Base-by-base conservation (phyloP, 1,284 basidiomycete genomes). In the Pholiota adiposa region DNA sequence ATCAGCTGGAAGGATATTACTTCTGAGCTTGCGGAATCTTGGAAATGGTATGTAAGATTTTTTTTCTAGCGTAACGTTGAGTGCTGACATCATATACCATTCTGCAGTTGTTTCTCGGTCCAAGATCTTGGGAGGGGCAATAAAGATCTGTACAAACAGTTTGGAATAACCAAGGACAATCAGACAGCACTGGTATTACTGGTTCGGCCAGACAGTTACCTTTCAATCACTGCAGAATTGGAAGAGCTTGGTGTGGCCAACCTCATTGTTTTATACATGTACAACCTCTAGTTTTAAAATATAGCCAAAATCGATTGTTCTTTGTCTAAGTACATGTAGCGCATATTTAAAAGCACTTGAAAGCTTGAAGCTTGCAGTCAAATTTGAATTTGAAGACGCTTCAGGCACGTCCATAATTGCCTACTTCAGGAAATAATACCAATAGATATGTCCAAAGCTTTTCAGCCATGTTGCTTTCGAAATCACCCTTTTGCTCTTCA, bases 1-100 rank as follows among this genome's bases (percentile, higher is more conserved):
- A 43, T 58, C 6, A 58, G 43, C 23, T 58, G 56, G 56, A 52
- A 27, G n/a, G 48, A 58, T 18, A 21, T 58, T 11, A 49, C 49
- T 16, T 29, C 38, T 34, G 21, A 31, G 12, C 51, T 58, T 44
- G 23, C 50, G 14, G 25, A 38, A 33, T 51, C 49, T 4, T 58
- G 56, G 56, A 50, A 38, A 58, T 44, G 49, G 56, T 58, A 21
- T 21, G 8, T 40, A 14, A 19, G 18, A 18, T 48, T 31, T 49
- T 21, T 11, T 3, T 48, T 9, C n/a, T n/a, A n/a, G n/a, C 11
- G 29, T 31, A 31, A 31, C 5, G 29, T 31, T 31, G 29, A 31
- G 29, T 12, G 14, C 16, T 38, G 6, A n/a, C n/a, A n/a, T n/a
- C n/a, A n/a, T n/a, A n/a, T n/a, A n/a, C n/a, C n/a, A n/a, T n/a